Evolutionary conservation across 1,139 yeast genomes (phyloP).

Genomic region (Suhomyces chickasaworum): DNA sequence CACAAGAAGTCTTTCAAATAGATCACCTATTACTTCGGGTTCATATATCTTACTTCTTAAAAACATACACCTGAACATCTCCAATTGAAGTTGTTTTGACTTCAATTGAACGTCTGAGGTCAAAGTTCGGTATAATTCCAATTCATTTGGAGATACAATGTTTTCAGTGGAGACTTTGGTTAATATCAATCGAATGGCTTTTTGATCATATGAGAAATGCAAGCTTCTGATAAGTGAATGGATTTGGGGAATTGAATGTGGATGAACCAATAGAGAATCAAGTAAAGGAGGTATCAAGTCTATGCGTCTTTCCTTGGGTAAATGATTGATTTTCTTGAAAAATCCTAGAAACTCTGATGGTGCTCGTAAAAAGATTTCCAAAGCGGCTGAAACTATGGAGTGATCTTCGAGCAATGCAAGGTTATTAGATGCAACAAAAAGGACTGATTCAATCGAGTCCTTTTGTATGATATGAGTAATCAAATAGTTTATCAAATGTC

Average conservation of each 20-base stretch:
- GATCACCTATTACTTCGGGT: slow-evolving; percentile 13
- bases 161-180: background rate
- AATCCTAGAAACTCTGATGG: slow-evolving; percentile 2
- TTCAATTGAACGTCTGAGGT: slow-evolving; percentile 9
- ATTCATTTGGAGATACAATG: background rate
- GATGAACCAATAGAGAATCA: background rate
- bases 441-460: slow-evolving; percentile 7
- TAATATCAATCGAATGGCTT: slow-evolving; percentile 4
- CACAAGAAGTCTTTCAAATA: slow-evolving; percentile 19
- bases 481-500: slow-evolving; percentile 17
- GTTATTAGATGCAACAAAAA: slow-evolving; percentile 9
- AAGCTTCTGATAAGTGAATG: slow-evolving; percentile 4
- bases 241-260: background rate
- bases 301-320: slow-evolving; percentile 6
- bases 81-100: slow-evolving; percentile 26
- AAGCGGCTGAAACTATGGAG: slow-evolving; percentile 6
- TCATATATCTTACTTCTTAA: slow-evolving; percentile 22
- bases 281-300: background rate
- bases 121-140: slow-evolving; percentile 6
- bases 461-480: slow-evolving; percentile 7
- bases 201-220: slow-evolving; percentile 7
- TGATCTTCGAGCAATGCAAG: slow-evolving; percentile 10
- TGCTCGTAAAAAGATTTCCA: slow-evolving; percentile 5
- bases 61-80: slow-evolving; percentile 25
- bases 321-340: slow-evolving; percentile 3